Percentiles rank a stretch among this genome's conserved stretches.
These are phyloP conservation scores for Vitis hybrid DNA, from an alignment of 177 flowering plant genomes.

Conservation along the genomic window DNA sequence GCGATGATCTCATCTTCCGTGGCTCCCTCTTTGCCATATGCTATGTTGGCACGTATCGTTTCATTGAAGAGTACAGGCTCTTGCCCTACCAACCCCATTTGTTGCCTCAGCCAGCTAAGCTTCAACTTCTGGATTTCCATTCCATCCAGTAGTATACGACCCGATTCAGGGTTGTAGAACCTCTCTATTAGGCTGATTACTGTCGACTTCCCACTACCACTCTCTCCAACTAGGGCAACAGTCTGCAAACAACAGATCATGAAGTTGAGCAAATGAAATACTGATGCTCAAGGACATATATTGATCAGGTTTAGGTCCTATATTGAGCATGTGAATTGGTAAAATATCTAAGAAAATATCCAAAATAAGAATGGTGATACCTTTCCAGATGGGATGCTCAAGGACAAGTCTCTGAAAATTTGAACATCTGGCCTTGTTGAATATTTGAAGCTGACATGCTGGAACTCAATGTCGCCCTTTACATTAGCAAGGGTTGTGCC, in stretches of 20 bases:
- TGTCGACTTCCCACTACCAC: no score
- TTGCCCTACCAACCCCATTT: constrained; percentile 11
- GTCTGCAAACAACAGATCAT: no score
- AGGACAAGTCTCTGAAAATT: constrained; percentile 28
- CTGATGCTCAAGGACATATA: no score
- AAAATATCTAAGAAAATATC: constrained; percentile 7
- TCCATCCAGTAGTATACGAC: not conserved
- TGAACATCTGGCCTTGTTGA: constrained; percentile 35
- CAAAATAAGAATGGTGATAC: constrained; percentile 7
- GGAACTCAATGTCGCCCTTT: constrained; percentile 22
- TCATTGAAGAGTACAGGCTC: constrained; percentile 14
- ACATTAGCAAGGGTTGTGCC: constrained; percentile 23
- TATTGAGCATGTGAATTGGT: not conserved
- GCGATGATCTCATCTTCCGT: constrained; percentile 9
- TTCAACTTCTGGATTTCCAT: not conserved
- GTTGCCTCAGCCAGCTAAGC: constrained; percentile 14
- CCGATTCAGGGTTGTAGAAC: constrained; percentile 10
- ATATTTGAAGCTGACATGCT: constrained; percentile 30
- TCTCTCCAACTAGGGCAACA: no score
- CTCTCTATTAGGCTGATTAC: constrained; percentile 1
- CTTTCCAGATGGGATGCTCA: constrained; percentile 33
- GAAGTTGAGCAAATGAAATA: no score
- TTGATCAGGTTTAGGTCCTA: no score
- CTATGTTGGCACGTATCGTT: constrained; percentile 11
- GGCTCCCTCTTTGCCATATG: constrained; percentile 9